Base-by-base conservation (phyloP, 2,329 filamentous ascomycete genomes). In the Metarhizium guizhouense region DNA sequence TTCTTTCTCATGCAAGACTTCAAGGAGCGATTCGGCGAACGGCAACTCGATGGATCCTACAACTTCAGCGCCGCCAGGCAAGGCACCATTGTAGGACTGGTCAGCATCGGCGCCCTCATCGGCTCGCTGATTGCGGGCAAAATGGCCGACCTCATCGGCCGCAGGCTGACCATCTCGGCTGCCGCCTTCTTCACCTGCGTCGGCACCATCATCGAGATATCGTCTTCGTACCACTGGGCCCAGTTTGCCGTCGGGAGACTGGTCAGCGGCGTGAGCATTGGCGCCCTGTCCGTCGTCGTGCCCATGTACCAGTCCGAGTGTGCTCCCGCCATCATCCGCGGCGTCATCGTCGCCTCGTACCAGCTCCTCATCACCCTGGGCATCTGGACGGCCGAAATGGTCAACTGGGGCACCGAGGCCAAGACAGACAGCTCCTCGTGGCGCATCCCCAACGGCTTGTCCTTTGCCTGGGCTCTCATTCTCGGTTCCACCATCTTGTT, bases 241-340 rank as follows among this genome's bases (percentile, higher is more conserved):
- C 85, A 87, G 62, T 78, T 87, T 56, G 83, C 83, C 32, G 68
- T 85, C 18, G 85, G 85, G 51, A 76, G 85, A 48, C 77, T 84
- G 60, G 76, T 86, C n/a, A 85, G 83, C 29, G 85, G 85, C 61
- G 66, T 86, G 2, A 84, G 84, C 20, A 82, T 88, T 50, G 85
- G 85, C 32, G 76, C 80, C 20, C 73, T 87, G 0, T 85, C 81
- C 6, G 84, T 86, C 47, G 72, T 82, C 30, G 82, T 85, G 1
- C 83, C 83, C 51, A 84, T 88, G 81, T 88, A 88, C 62, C 83
- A 87, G 65, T 81, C 78, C 16, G 85, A 88, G 68, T 83, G 78
- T 55, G 80, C 81, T 3, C 85, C 85, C 0, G 77, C 82, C 58
- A 78, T 82, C 57, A 80, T 88, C 52, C 80, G 85, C 62, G 83